Base-by-base conservation (phyloP, 345 rosid genomes). In the Pelargonium nanum region DNA sequence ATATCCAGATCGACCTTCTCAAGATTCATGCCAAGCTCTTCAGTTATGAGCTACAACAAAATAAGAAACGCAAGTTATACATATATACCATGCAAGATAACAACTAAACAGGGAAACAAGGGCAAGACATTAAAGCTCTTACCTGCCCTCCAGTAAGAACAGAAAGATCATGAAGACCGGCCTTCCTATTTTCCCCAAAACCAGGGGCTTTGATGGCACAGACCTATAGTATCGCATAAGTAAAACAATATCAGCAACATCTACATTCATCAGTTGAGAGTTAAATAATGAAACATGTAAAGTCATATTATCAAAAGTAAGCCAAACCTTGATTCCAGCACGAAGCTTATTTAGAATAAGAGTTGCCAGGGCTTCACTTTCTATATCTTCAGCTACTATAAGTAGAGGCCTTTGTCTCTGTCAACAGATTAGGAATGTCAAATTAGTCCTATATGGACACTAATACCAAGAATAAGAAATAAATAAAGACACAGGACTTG, bases 151-250 rank as follows among this genome's bases (percentile, higher is more conserved):
- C 99, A 0, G 99, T 89, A 68, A 93, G 93, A 48, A 52, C 73
- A 22, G 99, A 94, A 66, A 93, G 91, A 80, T 93, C 99, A 17
- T 87, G 89, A 68, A 93, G 69, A 63, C 70, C 74, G 26, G 97
- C 80, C 76, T 84, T 93, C 74, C 97, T 75, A 80, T 85, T 93
- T 74, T 93, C 99, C 65, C 99, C 97, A 75, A 93, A 93, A 61
- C 97, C 97, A 58, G 99, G 94, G 55, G 99, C 97, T 69, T 93
- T 93, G 58, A 93, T 83, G 53, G 99, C 87, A 79, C 99, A 93
- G 22, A 93, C 84, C 96, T 91, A 56, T 13, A 63, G 58, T 9
- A 52, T 55, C 48, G 24, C 65, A 64, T 22, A 59, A 66, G 19
- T 44, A 20, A 21, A 24, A 75, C 54, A 26, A 53, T 48, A 28